Evolutionary conservation across 2,329 filamentous ascomycete species (phyloP), one percentile per base, ranked within the genome.

Genomic region (Golovinomyces cichoracearum): DNA sequence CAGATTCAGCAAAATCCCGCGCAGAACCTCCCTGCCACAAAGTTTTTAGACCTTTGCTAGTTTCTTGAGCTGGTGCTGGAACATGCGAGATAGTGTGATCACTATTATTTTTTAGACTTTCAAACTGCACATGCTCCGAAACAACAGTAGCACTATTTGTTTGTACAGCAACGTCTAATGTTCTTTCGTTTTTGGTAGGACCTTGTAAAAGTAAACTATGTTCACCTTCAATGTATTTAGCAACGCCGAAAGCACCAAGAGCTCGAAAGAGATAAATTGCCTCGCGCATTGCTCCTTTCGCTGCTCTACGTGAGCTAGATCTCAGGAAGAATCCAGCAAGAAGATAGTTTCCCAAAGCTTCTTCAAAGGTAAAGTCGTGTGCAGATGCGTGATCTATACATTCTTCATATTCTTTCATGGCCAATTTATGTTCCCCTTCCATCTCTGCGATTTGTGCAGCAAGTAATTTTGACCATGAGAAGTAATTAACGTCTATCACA

Each of bases 321-420:
- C 80, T 68, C 48, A 82, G 66, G 52, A 84, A 74, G 58, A 76
- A 78, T 9, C 78, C 78, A 1, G 76, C 80, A 65, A 85, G 79
- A 26, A 85, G 66, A 58, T 83, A 81, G 57, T 80, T 79, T 15
- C 75, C 73, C 1, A 84, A 66, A 0, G 78, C 81, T 60, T 85
- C 79, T 51, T 86, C 81, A 46, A 84, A 71, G 2, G 71, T 57
- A 52, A 81, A 79, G 40, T 69, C 68, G 55, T 83, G 70, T 49
- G 80, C 68, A 19, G 80, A 69, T 12, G 78, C 73, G 56, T 85
- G 80, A 55, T 86, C 80, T 50, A 85, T 63, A 5, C 77, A 74
- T 52, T 73, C 68, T 58, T 88, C 82, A 56, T 83, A 86, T 41
- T 71, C 65, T 22, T 65, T 65, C 29, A 85, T 67, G 6, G 78